These are phyloP conservation scores for Leishmania lainsoni DNA, from an alignment of 208 protist species.

Conservation along the genomic window DNA sequence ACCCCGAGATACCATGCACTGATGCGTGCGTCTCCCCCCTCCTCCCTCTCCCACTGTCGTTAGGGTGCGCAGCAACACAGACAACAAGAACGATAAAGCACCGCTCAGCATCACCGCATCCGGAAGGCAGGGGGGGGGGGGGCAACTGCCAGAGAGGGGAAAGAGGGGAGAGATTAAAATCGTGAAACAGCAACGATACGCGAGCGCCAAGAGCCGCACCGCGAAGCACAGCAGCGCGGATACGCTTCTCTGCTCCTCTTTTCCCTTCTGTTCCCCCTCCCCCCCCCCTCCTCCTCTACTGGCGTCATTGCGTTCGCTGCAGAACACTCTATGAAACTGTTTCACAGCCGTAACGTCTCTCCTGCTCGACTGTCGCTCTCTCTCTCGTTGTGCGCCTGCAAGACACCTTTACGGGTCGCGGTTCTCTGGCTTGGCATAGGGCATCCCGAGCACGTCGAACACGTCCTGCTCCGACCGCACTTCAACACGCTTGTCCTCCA, in stretches of 20 bases:
- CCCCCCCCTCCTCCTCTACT: neutral
- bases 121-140: neutral
- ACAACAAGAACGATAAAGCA: neutral
- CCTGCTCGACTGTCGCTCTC: neutral
- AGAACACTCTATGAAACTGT: neutral
- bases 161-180: neutral
- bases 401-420: constrained; percentile 54
- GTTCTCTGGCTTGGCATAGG: constrained; percentile 86
- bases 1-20: neutral
- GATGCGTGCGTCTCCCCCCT: neutral
- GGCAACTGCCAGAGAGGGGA: neutral
- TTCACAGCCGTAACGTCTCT: neutral
- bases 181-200: neutral
- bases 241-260: neutral
- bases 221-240: neutral
- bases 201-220: neutral
- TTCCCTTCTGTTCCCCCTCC: neutral
- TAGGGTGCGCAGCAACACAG: neutral
- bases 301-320: neutral
- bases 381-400: no score
- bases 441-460: constrained; percentile 88
- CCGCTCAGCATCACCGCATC: neutral
- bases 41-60: neutral
- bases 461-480: constrained; percentile 85
- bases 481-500: constrained; percentile 82